Percentiles rank a stretch among this genome's conserved stretches.
phyloP scores from a whole-genome alignment of 345 rosid genomes.

The Odontarrhena argentea region DNA sequence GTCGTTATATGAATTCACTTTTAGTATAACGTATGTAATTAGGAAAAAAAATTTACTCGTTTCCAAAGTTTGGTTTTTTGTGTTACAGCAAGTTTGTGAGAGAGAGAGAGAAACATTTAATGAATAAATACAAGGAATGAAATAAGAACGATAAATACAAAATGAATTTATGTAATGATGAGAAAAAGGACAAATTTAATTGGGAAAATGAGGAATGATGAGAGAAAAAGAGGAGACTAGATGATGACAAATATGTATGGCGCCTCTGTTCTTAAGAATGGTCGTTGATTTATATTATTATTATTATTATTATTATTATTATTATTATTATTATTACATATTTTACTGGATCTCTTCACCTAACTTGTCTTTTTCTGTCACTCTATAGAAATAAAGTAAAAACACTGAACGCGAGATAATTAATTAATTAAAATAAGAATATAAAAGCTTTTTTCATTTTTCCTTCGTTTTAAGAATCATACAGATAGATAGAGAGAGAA shows the following conservation, averaged over 20 bases:
- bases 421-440: constrained; percentile 1
- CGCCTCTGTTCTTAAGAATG: constrained; percentile 83
- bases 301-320: no score
- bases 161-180: background rate
- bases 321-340: background rate
- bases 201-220: background rate
- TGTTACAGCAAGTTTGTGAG: no score
- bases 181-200: no score
- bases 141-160: no score
- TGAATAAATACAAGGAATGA: background rate
- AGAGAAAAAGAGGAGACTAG: constrained; percentile 54
- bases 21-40: no score
- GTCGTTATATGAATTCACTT: no score
- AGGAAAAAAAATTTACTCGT: no score
- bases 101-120: no score
- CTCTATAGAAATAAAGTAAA: constrained; percentile 22
- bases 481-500: background rate
- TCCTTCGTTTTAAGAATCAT: constrained; percentile 38
- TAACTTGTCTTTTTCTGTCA: constrained; percentile 32
- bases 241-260: constrained; percentile 73
- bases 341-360: constrained; percentile 55
- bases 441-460: constrained; percentile 38
- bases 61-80: no score
- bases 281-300: constrained; percentile 39
- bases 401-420: constrained; percentile 37